Evolutionary conservation across 768 basidiomycete species (phyloP).

Genomic region (Chalciporus pseudorubinellus): DNA sequence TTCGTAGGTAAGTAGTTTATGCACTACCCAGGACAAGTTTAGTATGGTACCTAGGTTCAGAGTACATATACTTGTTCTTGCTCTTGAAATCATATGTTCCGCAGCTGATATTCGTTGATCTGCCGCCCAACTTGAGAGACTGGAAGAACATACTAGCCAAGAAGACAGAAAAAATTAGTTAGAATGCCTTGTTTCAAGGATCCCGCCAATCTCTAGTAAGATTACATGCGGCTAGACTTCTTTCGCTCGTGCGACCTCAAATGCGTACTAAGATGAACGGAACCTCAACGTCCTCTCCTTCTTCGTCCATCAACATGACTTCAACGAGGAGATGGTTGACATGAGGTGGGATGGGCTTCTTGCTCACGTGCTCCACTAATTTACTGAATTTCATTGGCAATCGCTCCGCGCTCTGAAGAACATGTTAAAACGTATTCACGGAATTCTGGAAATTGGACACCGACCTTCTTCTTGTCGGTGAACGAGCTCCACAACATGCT

Average conservation of each 20-base stretch:
- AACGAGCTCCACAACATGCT: slow-evolving; percentile 98
- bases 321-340: slow-evolving; percentile 86
- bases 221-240: slow-evolving; percentile 7
- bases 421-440: slow-evolving; percentile 7
- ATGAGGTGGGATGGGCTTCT: slow-evolving; percentile 86
- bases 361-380: slow-evolving; percentile 90
- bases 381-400: slow-evolving; percentile 87
- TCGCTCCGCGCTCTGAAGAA: slow-evolving; percentile 75
- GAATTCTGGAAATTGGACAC: not conserved
- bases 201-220: not conserved
- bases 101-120: too few species aligned
- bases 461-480: slow-evolving; percentile 88
- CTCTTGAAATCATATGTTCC: slow-evolving; percentile 2
- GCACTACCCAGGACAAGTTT: slow-evolving; percentile 8
- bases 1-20: slow-evolving; percentile 48
- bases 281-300: slow-evolving; percentile 94
- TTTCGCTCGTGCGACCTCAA: slow-evolving; percentile 28
- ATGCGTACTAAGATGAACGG: slow-evolving; percentile 79
- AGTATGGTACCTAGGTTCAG: slow-evolving; percentile 17
- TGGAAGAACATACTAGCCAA: too few species aligned
- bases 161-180: not conserved
- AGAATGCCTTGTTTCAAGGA: not conserved
- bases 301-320: slow-evolving; percentile 90
- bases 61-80: slow-evolving; percentile 15
- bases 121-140: too few species aligned